phyloP scores from a whole-genome alignment of 2,329 filamentous ascomycete species.

The Helotiales sp. region DNA sequence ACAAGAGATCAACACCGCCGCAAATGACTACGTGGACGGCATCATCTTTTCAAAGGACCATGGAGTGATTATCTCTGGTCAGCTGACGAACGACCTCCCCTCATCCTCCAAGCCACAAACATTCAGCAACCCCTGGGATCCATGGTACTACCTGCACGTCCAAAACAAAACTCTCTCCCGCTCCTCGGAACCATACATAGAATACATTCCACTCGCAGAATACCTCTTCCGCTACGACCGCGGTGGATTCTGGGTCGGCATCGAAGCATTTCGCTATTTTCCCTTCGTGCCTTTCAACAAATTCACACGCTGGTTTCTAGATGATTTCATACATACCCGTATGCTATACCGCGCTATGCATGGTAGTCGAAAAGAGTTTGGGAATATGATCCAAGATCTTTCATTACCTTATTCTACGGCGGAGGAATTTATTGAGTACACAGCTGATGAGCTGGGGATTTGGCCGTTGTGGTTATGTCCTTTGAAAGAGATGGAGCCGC shows the following conservation, averaged over 20 bases:
- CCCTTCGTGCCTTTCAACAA: constrained; percentile 55
- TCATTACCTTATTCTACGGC: constrained; percentile 54
- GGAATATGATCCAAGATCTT: constrained; percentile 64
- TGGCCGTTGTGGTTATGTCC: constrained; percentile 62
- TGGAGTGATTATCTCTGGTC: constrained; percentile 55
- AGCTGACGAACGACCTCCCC: constrained; percentile 42
- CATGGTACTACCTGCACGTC: constrained; percentile 67
- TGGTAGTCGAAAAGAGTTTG: constrained; percentile 52
- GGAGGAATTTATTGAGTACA: constrained; percentile 52
- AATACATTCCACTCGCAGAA: constrained; percentile 47
- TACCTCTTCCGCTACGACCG: constrained; percentile 65
- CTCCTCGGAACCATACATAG: constrained; percentile 26
- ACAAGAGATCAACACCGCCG: constrained; percentile 30
- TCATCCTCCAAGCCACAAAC: constrained; percentile 31
- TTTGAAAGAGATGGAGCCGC: constrained; percentile 35
- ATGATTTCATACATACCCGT: constrained; percentile 61
- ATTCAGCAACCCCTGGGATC: constrained; percentile 55
- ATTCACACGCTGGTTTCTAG: constrained; percentile 57
- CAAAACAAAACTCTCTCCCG: constrained; percentile 36
- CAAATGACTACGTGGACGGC: constrained; percentile 62
- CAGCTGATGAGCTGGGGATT: constrained; percentile 43
- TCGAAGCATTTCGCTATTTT: constrained; percentile 62
- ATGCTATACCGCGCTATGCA: constrained; percentile 65
- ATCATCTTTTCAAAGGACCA: constrained; percentile 50
- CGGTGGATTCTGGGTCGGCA: constrained; percentile 64